Conservation (phyloP, 2,329 filamentous ascomycete species). For the Trichoderma brevicompactum region DNA sequence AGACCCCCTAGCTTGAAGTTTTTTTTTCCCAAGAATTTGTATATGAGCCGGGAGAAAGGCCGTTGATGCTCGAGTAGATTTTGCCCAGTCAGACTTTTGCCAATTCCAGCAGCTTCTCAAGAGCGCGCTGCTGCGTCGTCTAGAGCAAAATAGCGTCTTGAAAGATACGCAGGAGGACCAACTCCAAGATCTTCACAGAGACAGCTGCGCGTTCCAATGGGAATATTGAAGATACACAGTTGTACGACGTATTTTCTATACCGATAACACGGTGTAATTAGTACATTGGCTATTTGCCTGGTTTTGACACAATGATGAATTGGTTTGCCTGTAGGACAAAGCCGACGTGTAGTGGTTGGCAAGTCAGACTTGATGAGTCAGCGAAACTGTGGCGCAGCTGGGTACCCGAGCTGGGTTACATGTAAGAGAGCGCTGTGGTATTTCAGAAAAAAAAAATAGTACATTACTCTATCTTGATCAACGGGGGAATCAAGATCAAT, state of each 20-base stretch:
- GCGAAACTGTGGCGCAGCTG: conserved; percentile 33
- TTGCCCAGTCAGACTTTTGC: neutral
- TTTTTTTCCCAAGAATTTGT: neutral
- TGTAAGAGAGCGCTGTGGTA: neutral
- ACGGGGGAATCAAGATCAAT: too few relatives aligned
- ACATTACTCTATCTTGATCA: too few relatives aligned
- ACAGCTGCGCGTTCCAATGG: neutral
- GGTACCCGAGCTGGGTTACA: neutral
- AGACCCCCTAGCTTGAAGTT: neutral
- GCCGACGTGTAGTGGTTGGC: conserved; percentile 15
- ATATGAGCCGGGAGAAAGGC: neutral
- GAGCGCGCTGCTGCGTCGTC: neutral
- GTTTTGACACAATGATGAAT: conserved; percentile 22
- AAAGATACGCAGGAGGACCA: neutral
- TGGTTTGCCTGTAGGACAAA: conserved; percentile 11
- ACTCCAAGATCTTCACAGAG: neutral
- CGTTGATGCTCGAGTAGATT: neutral
- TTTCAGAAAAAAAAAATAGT: neutral
- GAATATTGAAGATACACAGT: neutral
- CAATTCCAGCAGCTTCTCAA: neutral
- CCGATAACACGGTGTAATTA: neutral
- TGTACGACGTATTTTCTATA: neutral
- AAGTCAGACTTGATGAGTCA: conserved; percentile 30
- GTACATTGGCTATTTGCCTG: neutral
- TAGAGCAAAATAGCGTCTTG: neutral